Percentiles rank a stretch among this genome's conserved stretches.
Evolutionary conservation across 1,284 basidiomycete genomes (phyloP).

Genomic region (Papiliotrema nemorosa): DNA sequence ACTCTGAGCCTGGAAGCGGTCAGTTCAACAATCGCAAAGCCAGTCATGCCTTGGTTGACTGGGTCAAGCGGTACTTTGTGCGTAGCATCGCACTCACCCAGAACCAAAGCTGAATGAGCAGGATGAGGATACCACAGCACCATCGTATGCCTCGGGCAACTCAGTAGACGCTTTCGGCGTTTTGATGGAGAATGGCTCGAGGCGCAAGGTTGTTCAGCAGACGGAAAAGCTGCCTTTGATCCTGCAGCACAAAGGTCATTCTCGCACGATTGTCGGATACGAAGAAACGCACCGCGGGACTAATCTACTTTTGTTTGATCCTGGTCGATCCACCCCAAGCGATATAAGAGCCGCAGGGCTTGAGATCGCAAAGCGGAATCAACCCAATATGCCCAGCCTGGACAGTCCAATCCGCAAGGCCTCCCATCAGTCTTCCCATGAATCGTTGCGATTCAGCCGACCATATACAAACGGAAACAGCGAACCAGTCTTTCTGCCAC

Average conservation of each 20-base stretch:
- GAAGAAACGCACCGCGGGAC: constrained; percentile 61
- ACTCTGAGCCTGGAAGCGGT: neutral
- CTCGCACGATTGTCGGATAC: constrained; percentile 76
- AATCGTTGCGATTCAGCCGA: constrained; percentile 19
- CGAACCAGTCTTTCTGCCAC: constrained; percentile 7
- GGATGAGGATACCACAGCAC: neutral
- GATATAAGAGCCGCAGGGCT: constrained; percentile 42
- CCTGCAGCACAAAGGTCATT: constrained; percentile 71
- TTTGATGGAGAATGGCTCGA: constrained; percentile 24
- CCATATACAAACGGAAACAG: constrained; percentile 29
- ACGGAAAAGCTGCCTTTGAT: constrained; percentile 72
- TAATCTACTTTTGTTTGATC: constrained; percentile 72
- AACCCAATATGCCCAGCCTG: neutral
- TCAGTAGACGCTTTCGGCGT: constrained; percentile 19
- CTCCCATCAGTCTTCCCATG: constrained; percentile 19
- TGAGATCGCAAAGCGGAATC: constrained; percentile 8
- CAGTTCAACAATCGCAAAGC: too few relatives aligned
- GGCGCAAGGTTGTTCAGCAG: constrained; percentile 48
- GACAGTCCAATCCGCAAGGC: constrained; percentile 2
- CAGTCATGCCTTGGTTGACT: constrained; percentile 22
- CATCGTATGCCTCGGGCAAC: neutral
- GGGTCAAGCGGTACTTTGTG: constrained; percentile 46
- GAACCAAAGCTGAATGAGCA: neutral
- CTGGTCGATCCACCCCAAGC: constrained; percentile 59
- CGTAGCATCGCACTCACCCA: constrained; percentile 3